These are phyloP conservation scores for Neonectria coccinea DNA, from an alignment of 2,329 filamentous ascomycete genomes.

Conservation along the genomic window DNA sequence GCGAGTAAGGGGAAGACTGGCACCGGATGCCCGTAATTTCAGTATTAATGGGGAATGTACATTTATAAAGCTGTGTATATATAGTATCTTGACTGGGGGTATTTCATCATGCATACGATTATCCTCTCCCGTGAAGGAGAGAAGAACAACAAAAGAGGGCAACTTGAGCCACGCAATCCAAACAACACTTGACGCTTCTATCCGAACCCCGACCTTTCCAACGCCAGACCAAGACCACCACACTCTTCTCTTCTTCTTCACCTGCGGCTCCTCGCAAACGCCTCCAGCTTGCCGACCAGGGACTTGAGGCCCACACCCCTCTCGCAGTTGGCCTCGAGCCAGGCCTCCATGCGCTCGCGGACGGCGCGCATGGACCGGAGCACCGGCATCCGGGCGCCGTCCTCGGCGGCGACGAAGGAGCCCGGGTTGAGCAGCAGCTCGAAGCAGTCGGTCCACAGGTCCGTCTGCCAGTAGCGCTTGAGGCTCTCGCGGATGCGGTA, in stretches of 20 bases:
- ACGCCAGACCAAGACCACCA: slow-evolving; percentile 31
- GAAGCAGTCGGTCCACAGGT: slow-evolving; percentile 88
- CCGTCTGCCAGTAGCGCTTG: slow-evolving; percentile 97
- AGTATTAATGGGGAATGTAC: slow-evolving; percentile 2
- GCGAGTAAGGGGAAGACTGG: slow-evolving; percentile 38
- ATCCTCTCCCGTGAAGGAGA: slow-evolving; percentile 6
- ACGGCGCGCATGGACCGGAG: slow-evolving; percentile 74
- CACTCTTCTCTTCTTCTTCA: slow-evolving; percentile 31
- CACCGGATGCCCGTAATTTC: not conserved
- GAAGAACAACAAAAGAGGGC: slow-evolving; percentile 4
- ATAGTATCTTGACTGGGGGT: slow-evolving; percentile 6
- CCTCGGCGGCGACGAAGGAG: slow-evolving; percentile 73
- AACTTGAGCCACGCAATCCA: slow-evolving; percentile 7
- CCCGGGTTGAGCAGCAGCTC: slow-evolving; percentile 87
- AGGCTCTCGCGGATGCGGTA: slow-evolving; percentile 86
- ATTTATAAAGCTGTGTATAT: not conserved
- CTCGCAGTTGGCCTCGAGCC: slow-evolving; percentile 85
- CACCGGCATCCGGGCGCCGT: slow-evolving; percentile 77
- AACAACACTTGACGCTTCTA: slow-evolving; percentile 20
- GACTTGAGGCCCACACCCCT: slow-evolving; percentile 80
- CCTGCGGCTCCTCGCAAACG: slow-evolving; percentile 54
- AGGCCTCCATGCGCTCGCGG: slow-evolving; percentile 84
- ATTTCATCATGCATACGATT: slow-evolving; percentile 28
- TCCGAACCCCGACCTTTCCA: slow-evolving; percentile 11
- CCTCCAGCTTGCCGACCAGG: slow-evolving; percentile 73